Percentiles rank a stretch among this genome's conserved stretches.
phyloP scores from a whole-genome alignment of 768 basidiomycete species.

The Termitomyces sp. region DNA sequence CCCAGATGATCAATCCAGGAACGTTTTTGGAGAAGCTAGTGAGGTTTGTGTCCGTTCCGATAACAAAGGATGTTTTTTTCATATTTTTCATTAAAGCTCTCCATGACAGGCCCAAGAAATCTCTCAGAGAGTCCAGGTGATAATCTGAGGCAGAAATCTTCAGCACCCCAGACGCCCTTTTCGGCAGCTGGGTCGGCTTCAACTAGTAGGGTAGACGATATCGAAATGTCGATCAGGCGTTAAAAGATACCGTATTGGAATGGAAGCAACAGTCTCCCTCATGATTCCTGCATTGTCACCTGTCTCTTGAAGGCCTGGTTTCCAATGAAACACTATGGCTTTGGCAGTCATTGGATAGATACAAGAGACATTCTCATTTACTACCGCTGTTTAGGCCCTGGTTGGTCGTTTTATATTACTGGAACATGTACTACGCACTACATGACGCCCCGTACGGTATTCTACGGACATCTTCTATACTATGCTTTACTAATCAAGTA shows the following conservation, averaged over 20 bases:
- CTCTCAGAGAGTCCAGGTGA: not conserved
- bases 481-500: not conserved
- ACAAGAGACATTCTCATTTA: not conserved
- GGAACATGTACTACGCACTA: too few species aligned
- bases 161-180: constrained; percentile 13
- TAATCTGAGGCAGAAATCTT: constrained; percentile 1
- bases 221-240: constrained; percentile 28
- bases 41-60: constrained; percentile 19
- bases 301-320: not conserved
- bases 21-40: constrained; percentile 39
- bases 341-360: not conserved
- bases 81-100: constrained; percentile 11
- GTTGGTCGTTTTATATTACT: not conserved
- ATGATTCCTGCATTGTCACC: not conserved
- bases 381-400: not conserved
- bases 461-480: not conserved
- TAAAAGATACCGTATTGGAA: constrained; percentile 5
- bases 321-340: not conserved
- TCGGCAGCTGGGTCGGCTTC: constrained; percentile 10
- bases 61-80: constrained; percentile 2
- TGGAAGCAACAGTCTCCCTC: not conserved
- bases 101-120: constrained; percentile 13
- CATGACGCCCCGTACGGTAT: not conserved
- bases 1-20: constrained; percentile 33
- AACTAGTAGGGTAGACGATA: constrained; percentile 17